Base-by-base conservation (phyloP, 176 grass and related monocot genomes). In the Saccharum officinarum region DNA sequence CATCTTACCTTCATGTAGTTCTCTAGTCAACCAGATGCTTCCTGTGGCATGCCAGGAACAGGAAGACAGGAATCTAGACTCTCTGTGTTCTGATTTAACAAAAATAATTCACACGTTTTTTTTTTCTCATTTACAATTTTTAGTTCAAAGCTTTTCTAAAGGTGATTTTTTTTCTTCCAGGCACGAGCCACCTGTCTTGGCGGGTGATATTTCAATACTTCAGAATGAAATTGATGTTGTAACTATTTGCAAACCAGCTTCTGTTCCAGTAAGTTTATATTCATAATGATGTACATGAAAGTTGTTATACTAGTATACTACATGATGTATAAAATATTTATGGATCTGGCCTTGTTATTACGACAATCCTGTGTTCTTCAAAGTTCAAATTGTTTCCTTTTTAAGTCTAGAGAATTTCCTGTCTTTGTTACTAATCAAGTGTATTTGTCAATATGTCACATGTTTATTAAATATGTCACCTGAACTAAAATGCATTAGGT, bases 191-290 rank as follows among this genome's bases (percentile, higher is more conserved):
- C 96, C 96, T 60, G 93, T 93, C 66, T 87, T 95, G 61, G 93
- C 77, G 85, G 93, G 80, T 57, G 80, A 93, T 85, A 92, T 98
- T 79, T 34, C 71, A 88, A 87, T 98, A 79, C 86, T 98, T 75
- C 75, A 95, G 77, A 92, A 98, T 84, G 93, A 94, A 89, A 30
- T 26, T 92, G 96, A 98, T 77, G 86, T 98, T 25, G 74, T 98
- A 84, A 98, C 93, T 47, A 86, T 98, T 81, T 95, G 84, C 78
- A 98, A 98, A 83, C 93, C 93, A 65, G 96, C 93, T 89, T 95
- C 96, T 82, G 83, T 95, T 85, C 93, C 96, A 33, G 96, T 94
- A 92, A 94, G 96, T 75, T 57, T 20, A 70, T 69, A 68, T 69
- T 46, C 50, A 13, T 69, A 55, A 9, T 69, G 54, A 36, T 73